phyloP scores from a whole-genome alignment of 208 protist genomes.

The Acanthamoeba comandoni region DNA sequence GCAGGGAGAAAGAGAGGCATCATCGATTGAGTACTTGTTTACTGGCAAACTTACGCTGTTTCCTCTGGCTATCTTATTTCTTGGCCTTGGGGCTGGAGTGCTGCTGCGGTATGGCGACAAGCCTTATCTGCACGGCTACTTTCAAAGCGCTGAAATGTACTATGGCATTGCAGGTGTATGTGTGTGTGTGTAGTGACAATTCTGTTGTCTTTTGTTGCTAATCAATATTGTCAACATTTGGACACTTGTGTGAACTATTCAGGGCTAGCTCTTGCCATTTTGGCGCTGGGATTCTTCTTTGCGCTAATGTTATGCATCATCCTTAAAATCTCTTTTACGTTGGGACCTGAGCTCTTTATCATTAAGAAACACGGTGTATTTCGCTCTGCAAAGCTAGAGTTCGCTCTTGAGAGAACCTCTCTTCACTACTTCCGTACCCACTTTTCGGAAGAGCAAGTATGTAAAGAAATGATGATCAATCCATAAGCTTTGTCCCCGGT shows the following conservation, averaged over 20 bases:
- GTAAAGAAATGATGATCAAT: too few relatives aligned
- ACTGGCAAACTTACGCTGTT: constrained; percentile 78
- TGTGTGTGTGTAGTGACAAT: neutral
- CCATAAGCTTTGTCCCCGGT: too few relatives aligned
- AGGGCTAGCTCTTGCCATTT: constrained; percentile 46
- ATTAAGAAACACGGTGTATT: constrained; percentile 76
- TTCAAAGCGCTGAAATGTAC: constrained; percentile 68
- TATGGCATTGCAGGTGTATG: constrained; percentile 63
- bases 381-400: constrained; percentile 60
- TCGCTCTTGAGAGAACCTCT: constrained; percentile 42
- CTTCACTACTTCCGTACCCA: constrained; percentile 77
- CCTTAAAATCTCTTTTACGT: constrained; percentile 72
- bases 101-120: constrained; percentile 74
- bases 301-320: constrained; percentile 69
- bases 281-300: constrained; percentile 69
- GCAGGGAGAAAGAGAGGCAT: constrained; percentile 42
- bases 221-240: neutral
- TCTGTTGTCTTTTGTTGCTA: neutral
- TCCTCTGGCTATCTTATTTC: constrained; percentile 66
- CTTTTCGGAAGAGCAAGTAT: constrained; percentile 67
- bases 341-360: constrained; percentile 35
- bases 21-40: constrained; percentile 72
- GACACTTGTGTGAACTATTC: neutral
- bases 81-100: constrained; percentile 50
- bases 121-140: constrained; percentile 64